phyloP scores from a whole-genome alignment of 768 basidiomycete genomes.

The Zangia roseola region DNA sequence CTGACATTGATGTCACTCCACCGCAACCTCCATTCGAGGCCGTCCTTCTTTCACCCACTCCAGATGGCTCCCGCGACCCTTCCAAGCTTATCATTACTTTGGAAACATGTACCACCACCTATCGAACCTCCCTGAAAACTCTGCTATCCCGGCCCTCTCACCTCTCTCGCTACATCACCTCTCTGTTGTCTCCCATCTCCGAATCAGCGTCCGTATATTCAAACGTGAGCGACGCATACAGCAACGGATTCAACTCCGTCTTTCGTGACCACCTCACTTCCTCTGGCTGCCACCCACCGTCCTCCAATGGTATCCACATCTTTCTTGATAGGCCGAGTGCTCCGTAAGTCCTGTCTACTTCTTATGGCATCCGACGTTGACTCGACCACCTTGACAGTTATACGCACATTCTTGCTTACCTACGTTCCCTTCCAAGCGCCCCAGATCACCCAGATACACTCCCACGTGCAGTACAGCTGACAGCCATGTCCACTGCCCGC shows the following conservation, averaged over 20 bases:
- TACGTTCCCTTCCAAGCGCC: slow-evolving; percentile 53
- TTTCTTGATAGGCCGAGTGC: slow-evolving; percentile 80
- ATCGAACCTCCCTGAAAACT: slow-evolving; percentile 65
- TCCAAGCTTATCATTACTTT: slow-evolving; percentile 66
- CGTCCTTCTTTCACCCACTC: slow-evolving; percentile 61
- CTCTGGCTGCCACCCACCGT: slow-evolving; percentile 49
- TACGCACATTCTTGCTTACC: slow-evolving; percentile 65
- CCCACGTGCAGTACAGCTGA: slow-evolving; percentile 58
- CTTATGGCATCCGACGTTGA: neutral
- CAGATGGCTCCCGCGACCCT: slow-evolving; percentile 48
- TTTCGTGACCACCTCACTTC: slow-evolving; percentile 65
- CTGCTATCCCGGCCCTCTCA: slow-evolving; percentile 67
- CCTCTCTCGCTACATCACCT: slow-evolving; percentile 56
- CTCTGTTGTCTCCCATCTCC: slow-evolving; percentile 43
- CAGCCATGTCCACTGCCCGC: slow-evolving; percentile 42
- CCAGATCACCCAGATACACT: slow-evolving; percentile 50
- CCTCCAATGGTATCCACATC: slow-evolving; percentile 55
- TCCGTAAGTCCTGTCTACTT: slow-evolving; percentile 52
- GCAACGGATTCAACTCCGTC: slow-evolving; percentile 42
- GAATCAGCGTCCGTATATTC: slow-evolving; percentile 58
- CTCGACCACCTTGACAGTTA: slow-evolving; percentile 46
- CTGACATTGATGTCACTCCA: slow-evolving; percentile 43
- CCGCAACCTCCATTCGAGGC: slow-evolving; percentile 60
- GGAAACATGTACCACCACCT: slow-evolving; percentile 68
- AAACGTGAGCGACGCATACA: slow-evolving; percentile 39